Percentiles rank a stretch among this genome's conserved stretches.
phyloP scores from a whole-genome alignment of 1,139 yeast genomes.

The Blastobotrys proliferans region DNA sequence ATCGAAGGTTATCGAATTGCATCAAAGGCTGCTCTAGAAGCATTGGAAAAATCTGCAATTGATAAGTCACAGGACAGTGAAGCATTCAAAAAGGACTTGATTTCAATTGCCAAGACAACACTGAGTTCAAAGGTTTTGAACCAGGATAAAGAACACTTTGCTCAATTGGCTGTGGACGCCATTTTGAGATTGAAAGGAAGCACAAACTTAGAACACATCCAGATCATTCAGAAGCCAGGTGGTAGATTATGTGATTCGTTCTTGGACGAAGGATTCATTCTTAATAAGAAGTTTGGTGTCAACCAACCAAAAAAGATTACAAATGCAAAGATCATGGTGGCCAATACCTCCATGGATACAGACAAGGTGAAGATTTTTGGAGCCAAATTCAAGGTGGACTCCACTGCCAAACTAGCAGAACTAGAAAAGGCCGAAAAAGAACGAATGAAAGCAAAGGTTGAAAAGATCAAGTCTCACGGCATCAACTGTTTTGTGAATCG shows the following conservation, averaged over 20 bases:
- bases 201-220: constrained; percentile 92
- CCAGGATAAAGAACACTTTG: constrained; percentile 89
- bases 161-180: constrained; percentile 91
- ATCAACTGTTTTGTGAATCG: constrained; percentile 91
- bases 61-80: constrained; percentile 63
- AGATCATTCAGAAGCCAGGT: constrained; percentile 88
- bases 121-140: constrained; percentile 87
- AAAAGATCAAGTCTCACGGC: constrained; percentile 76
- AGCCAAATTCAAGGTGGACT: constrained; percentile 94
- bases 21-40: constrained; percentile 72
- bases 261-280: constrained; percentile 90
- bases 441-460: constrained; percentile 88
- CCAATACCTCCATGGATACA: constrained; percentile 96
- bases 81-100: constrained; percentile 69
- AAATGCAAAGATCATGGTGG: constrained; percentile 83
- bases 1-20: constrained; percentile 95
- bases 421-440: constrained; percentile 92
- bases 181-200: constrained; percentile 87
- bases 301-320: constrained; percentile 84
- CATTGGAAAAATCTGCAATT: constrained; percentile 71
- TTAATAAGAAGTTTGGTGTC: constrained; percentile 89
- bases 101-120: constrained; percentile 89
- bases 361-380: constrained; percentile 97
- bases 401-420: constrained; percentile 91
- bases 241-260: constrained; percentile 90